Evolutionary conservation across 495 filamentous ascomycete species (phyloP).

Genomic region (Polyplosphaeria fusca): DNA sequence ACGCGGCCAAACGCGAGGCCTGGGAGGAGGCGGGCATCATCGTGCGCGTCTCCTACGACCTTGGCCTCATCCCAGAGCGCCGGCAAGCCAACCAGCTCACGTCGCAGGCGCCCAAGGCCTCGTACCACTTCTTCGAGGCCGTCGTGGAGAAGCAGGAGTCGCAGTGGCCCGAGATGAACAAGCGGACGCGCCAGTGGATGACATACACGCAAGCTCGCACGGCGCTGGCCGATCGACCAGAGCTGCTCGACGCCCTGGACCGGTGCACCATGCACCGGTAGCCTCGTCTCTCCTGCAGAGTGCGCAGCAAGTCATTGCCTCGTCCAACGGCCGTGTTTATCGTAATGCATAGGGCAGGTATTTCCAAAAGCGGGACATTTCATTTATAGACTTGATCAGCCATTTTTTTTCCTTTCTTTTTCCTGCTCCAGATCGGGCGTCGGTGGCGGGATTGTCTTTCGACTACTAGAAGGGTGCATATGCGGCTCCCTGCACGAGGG

Average conservation of each 20-base stretch:
- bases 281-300: background rate
- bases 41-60: conserved; percentile 73
- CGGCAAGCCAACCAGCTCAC: conserved; percentile 58
- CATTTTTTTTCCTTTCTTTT: conserved; percentile 18
- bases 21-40: conserved; percentile 97
- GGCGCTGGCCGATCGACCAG: conserved; percentile 73
- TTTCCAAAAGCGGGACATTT: conserved; percentile 16
- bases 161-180: conserved; percentile 92
- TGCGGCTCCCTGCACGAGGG: conserved; percentile 14
- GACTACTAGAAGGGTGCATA: conserved; percentile 21
- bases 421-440: conserved; percentile 9
- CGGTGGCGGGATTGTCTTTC: conserved; percentile 22
- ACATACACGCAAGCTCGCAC: conserved; percentile 74
- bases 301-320: background rate
- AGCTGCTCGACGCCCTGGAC: conserved; percentile 81
- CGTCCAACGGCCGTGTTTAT: conserved; percentile 9
- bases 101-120: conserved; percentile 66
- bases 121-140: conserved; percentile 87
- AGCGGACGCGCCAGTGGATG: conserved; percentile 86
- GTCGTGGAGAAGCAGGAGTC: conserved; percentile 75
- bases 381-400: conserved; percentile 8
- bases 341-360: conserved; percentile 27
- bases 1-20: conserved; percentile 76
- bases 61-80: conserved; percentile 81
- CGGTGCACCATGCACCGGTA: conserved; percentile 64